These are phyloP conservation scores for Rosellinia necatrix DNA, from an alignment of 2,329 filamentous ascomycete species.

Conservation along the genomic window DNA sequence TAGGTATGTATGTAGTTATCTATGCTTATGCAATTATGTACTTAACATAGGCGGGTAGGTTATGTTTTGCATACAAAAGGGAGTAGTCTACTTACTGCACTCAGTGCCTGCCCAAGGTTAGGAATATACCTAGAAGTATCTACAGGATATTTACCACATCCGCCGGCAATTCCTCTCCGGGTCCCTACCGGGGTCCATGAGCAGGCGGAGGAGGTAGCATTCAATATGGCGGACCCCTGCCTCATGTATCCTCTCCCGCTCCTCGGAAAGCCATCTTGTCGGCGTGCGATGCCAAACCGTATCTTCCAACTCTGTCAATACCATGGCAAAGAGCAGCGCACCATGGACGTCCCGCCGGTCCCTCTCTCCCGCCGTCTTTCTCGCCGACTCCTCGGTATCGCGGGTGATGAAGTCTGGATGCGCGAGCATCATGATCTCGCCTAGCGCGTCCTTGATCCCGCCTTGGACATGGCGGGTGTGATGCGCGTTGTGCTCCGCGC, in stretches of 20 bases:
- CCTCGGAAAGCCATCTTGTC: constrained; percentile 22
- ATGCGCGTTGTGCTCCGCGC: constrained; percentile 30
- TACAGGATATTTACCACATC: constrained; percentile 35
- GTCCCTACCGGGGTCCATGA: background rate
- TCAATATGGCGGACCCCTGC: constrained; percentile 26
- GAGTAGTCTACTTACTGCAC: too few species aligned
- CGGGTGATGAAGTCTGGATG: constrained; percentile 35
- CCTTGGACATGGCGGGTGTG: constrained; percentile 25
- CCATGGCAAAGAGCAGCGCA: constrained; percentile 32
- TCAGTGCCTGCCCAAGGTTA: too few species aligned
- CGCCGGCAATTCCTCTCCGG: constrained; percentile 15
- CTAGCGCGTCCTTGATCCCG: constrained; percentile 22
- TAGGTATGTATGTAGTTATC: too few species aligned
- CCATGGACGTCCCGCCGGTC: constrained; percentile 29
- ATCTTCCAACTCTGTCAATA: constrained; percentile 32
- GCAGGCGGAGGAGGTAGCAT: constrained; percentile 12
- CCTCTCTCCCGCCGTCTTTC: constrained; percentile 23
- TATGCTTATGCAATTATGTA: too few species aligned
- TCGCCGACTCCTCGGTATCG: constrained; percentile 22
- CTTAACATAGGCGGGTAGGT: too few species aligned
- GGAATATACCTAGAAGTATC: too few species aligned
- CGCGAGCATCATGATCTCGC: constrained; percentile 26
- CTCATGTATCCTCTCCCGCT: constrained; percentile 22
- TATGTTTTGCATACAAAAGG: too few species aligned
- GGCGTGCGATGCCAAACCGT: constrained; percentile 31